phyloP scores from a whole-genome alignment of 345 rosid genomes.

The Microthlaspi erraticum region DNA sequence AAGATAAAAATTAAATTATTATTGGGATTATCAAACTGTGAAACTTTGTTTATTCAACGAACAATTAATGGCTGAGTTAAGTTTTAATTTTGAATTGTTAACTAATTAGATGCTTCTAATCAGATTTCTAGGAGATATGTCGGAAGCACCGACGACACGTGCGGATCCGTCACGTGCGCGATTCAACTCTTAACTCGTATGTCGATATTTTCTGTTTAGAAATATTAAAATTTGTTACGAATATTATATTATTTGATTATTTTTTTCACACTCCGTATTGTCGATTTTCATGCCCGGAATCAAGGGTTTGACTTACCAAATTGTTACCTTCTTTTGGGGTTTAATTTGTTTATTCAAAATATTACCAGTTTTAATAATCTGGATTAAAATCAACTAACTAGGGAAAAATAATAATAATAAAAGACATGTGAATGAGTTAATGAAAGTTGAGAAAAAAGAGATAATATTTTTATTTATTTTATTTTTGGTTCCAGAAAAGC shows the following conservation, averaged over 20 bases:
- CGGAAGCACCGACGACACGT: slow-evolving; percentile 45
- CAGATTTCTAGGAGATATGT: slow-evolving; percentile 45
- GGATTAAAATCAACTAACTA: slow-evolving; percentile 12
- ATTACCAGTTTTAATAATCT: background rate
- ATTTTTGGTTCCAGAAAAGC: slow-evolving; percentile 5
- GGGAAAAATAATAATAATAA: slow-evolving; percentile 8
- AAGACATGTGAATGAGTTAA: slow-evolving; percentile 49
- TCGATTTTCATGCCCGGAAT: slow-evolving; percentile 48
- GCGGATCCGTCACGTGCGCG: slow-evolving; percentile 48
- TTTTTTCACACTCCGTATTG: slow-evolving; percentile 37
- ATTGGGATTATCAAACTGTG: slow-evolving; percentile 43
- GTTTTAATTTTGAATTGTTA: slow-evolving; percentile 34
- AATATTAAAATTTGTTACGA: background rate
- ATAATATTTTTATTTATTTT: slow-evolving; percentile 17
- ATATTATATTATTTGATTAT: background rate
- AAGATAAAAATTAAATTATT: slow-evolving; percentile 6
- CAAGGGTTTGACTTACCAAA: slow-evolving; percentile 48
- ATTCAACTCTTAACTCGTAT: slow-evolving; percentile 38
- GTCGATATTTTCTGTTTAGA: slow-evolving; percentile 19
- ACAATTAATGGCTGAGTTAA: slow-evolving; percentile 33
- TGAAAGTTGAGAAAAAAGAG: slow-evolving; percentile 44
- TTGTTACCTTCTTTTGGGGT: slow-evolving; percentile 25
- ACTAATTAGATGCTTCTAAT: slow-evolving; percentile 58
- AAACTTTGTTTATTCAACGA: slow-evolving; percentile 25
- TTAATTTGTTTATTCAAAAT: background rate